Base-by-base conservation (phyloP, 345 rosid species). In the Jatropha curcas region DNA sequence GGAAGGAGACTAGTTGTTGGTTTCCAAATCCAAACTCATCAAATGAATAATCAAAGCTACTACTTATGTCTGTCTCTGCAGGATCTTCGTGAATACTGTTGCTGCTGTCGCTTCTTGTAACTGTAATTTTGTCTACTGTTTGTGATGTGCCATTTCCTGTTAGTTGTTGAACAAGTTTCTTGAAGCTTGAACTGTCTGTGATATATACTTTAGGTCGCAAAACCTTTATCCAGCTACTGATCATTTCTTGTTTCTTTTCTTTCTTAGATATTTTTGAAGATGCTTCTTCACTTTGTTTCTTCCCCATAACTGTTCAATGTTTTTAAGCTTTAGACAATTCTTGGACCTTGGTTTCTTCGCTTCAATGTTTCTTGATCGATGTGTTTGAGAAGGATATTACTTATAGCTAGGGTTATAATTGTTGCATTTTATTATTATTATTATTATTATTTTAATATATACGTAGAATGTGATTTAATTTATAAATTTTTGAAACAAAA, bases 81-180 rank as follows among this genome's bases (percentile, higher is more conserved):
- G 25, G 34, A 71, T 41, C 45, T 41, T 41, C n/a, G n/a, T n/a
- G n/a, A n/a, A n/a, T n/a, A n/a, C n/a, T n/a, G n/a, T n/a, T n/a
- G n/a, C n/a, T 17, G 19, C 17, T n/a, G 19, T 2, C 20, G 14
- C 3, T 9, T n/a, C 60, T n/a, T 33, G 68, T 20, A n/a, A 30
- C 20, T 3, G 70, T 60, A 2, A 41, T 20, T 45, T 31, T 48
- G 31, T 45, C 48, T 16, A 4, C 20, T 53, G 48, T 3, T 1
- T 64, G 0, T 51, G 63, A 1, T 5, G 62, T 0, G 27, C 55
- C 71, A 16, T 77, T 80, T 51, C 90, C 85, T 17, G 87, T 86
- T n/a, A 86, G 78, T 51, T 84, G 80, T 68, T 86, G 89, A 53
- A 86, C 87, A 4, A 86, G 86, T 10, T 46, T 60, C 79, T 82